Evolutionary conservation across 78 protist genomes (phyloP), one percentile per base, ranked within the genome.

Genomic region (Emiliania huxleyi): DNA sequence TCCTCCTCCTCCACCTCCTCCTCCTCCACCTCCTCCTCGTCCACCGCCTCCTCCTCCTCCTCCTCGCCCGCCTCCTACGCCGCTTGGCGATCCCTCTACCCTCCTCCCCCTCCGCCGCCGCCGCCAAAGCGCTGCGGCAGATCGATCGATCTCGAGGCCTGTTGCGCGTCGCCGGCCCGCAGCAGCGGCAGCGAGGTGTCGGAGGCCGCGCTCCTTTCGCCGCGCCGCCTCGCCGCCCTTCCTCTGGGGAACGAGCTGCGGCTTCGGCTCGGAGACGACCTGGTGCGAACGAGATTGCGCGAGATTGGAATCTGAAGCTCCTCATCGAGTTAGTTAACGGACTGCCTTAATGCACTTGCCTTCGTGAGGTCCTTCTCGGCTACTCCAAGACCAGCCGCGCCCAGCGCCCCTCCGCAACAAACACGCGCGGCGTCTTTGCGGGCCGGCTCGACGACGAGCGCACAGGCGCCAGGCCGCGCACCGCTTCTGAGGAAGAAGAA

Each of bases 371-470:
- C 23, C n/a, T 62, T 8, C 26, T 62, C 12, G 73, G 73, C 73
- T 62, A 62, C 26, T 12, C n/a, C 12, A 8, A 22, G 33, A 62
- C 73, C 0, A 22, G 38, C 33, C 73, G 73, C 73, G n/a, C 12
- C 26, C n/a, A 23, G n/a, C 73, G 33, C 11, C 73, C 73, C 12
- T 23, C 42, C 29, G 81, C 81, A 8, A 71, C 81, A 4, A 71
- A 26, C 42, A 71, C 81, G 81, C 81, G 81, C 35, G 81, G 81
- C 81, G 81, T 71, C 81, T 71, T 71, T 18, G 35, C 81, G 23
- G 81, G 81, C 35, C 81, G 81, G 1, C 3, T 8, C 29, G 42
- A n/a, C 29, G 29, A 71, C 42, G 42, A 26, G 35, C 4, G 15
- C 18, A n/a, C 81, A 4, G 81, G 81, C 81, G 23, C 19, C 44